Base-by-base conservation (phyloP, 2,329 filamentous ascomycete species). In the Calonectria hongkongensis region DNA sequence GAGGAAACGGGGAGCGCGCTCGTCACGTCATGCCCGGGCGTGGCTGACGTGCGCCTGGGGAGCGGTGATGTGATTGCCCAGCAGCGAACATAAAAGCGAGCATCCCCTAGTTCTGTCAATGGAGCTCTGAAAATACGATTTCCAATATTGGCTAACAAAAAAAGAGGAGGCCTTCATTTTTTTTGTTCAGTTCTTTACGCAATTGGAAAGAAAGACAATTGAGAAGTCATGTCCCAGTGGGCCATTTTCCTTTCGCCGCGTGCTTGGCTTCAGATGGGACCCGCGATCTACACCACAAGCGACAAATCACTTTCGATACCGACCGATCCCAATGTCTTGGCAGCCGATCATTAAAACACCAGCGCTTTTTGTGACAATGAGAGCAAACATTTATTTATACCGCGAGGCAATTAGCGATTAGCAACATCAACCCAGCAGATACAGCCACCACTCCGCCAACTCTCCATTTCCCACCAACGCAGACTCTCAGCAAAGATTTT, bases 1-100 rank as follows among this genome's bases (percentile, higher is more conserved):
- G 45, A 56, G 33, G 63, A 28, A 12, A 28, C 15, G 50, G 48
- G 18, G 39, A n/a, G 13, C 15, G 50, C 16, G 10, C 28, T 48
- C 47, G 36, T 67, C 69, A 67, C 64, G 69, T 39, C 47, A 71
- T 63, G 27, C 36, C 60, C 39, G 54, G 69, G n/a, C 21, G 36
- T 62, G 18, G 69, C 66, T 71, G 64, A 71, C 69, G 69, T 71
- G 64, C 69, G 65, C 65, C 25, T n/a, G 54, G 45, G 56, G 18
- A 27, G n/a, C 25, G 67, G 45, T 43, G 43, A 50, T 60, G 54
- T 50, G 54, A 47, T 63, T 9, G 45, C 21, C 39, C 21, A 21
- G 33, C 9, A 6, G 27, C 13, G 25, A 12, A 25, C 41, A 45
- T 25, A 39, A 54, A 48, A 56, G 10, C 41, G 41, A 33, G 25